A percentile compares a stretch with the other conserved stretches of the same genome.
phyloP scores from a whole-genome alignment of 2,329 filamentous ascomycete genomes.

The Fusarium oligoseptatum region DNA sequence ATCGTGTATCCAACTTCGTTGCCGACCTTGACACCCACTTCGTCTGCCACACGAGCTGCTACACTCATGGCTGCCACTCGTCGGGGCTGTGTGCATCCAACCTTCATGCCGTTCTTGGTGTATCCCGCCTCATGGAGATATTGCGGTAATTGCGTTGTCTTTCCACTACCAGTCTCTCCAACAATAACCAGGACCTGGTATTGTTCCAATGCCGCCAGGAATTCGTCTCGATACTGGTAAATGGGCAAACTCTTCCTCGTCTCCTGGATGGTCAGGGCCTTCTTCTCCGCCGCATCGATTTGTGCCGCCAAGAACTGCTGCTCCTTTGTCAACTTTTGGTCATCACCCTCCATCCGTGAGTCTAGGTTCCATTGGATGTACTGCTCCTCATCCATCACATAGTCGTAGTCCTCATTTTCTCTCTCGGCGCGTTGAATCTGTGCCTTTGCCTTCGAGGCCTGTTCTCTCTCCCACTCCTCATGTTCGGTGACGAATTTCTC shows the following conservation, averaged over 20 bases:
- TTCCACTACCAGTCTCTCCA: slow-evolving; percentile 94
- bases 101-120: slow-evolving; percentile 84
- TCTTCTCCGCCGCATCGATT: slow-evolving; percentile 89
- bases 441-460: slow-evolving; percentile 87
- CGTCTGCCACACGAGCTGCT: slow-evolving; percentile 94
- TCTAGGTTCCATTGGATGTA: slow-evolving; percentile 89
- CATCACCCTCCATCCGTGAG: slow-evolving; percentile 77
- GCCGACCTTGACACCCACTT: slow-evolving; percentile 90
- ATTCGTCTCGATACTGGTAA: slow-evolving; percentile 86
- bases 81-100: slow-evolving; percentile 94
- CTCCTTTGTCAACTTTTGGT: slow-evolving; percentile 79
- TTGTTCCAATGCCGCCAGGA: slow-evolving; percentile 86
- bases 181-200: slow-evolving; percentile 93
- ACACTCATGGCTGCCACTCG: slow-evolving; percentile 98
- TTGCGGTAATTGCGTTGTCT: slow-evolving; percentile 95
- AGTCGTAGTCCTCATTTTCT: slow-evolving; percentile 88
- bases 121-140: slow-evolving; percentile 94
- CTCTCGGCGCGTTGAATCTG: slow-evolving; percentile 83
- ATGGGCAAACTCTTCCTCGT: slow-evolving; percentile 92
- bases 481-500: slow-evolving; percentile 94
- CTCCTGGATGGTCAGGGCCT: slow-evolving; percentile 89
- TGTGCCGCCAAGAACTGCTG: slow-evolving; percentile 83
- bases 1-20: slow-evolving; percentile 96
- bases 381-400: slow-evolving; percentile 90
- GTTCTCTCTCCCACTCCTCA: slow-evolving; percentile 95